Percentiles rank a stretch among this genome's conserved stretches.
Evolutionary conservation across 148 eudicot genomes (phyloP).

Genomic region (Rhododendron vialii): DNA sequence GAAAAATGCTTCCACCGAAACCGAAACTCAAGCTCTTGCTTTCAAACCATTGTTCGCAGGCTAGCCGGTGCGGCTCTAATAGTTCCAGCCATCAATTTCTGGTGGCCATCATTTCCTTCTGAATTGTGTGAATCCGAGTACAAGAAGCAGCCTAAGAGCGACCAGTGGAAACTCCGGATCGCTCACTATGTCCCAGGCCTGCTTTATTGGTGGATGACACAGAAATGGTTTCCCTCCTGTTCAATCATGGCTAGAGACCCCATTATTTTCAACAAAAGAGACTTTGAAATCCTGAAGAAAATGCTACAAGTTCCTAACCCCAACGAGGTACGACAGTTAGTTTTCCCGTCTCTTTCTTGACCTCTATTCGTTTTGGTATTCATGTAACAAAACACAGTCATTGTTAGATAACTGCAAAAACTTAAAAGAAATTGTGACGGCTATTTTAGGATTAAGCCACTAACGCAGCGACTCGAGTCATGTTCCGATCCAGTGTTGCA

Average conservation of each 20-base stretch:
- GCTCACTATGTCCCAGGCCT: constrained; percentile 48
- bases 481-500: too few relatives aligned
- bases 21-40: neutral
- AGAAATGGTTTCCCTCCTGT: constrained; percentile 49
- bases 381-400: neutral
- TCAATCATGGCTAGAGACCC: constrained; percentile 55
- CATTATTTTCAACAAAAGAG: constrained; percentile 43
- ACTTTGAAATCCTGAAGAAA: constrained; percentile 54
- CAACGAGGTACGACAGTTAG: constrained; percentile 39
- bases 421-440: neutral
- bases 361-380: neutral
- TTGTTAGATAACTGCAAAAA: too few relatives aligned
- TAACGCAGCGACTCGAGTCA: neutral
- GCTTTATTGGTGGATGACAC: constrained; percentile 80
- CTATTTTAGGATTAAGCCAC: neutral
- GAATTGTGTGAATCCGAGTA: constrained; percentile 46
- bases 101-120: constrained; percentile 66
- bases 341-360: neutral
- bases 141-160: constrained; percentile 36
- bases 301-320: constrained; percentile 56
- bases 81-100: constrained; percentile 60
- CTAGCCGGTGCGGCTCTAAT: constrained; percentile 64
- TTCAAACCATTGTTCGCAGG: constrained; percentile 30
- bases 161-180: constrained; percentile 33
- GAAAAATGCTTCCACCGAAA: neutral